These are phyloP conservation scores for Avena sativa DNA, from an alignment of 176 grass and related monocot genomes.

Conservation along the genomic window DNA sequence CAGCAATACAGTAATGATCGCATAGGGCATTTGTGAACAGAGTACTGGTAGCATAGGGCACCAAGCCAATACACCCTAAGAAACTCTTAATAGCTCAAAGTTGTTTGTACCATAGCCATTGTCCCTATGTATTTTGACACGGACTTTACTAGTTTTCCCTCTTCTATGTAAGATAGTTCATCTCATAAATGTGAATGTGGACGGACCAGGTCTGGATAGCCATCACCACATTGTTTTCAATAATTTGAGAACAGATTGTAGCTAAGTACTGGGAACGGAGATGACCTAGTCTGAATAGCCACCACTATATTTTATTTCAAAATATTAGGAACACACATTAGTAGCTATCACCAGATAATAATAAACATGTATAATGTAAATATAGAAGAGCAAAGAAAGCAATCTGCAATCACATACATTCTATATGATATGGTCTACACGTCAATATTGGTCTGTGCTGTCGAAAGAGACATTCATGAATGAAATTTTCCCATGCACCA, in stretches of 20 bases:
- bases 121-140: neutral
- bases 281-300: neutral
- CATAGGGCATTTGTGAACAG: no score
- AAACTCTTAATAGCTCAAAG: neutral
- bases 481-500: neutral
- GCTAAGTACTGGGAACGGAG: neutral
- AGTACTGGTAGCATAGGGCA: neutral
- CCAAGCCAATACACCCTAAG: neutral
- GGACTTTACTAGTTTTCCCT: neutral
- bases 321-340: neutral
- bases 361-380: neutral
- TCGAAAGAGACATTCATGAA: conserved; percentile 11
- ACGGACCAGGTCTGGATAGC: neutral
- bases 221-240: neutral
- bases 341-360: neutral
- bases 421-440: neutral
- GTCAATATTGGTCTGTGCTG: neutral
- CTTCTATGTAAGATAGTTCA: neutral
- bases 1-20: neutral
- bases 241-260: neutral
- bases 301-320: neutral
- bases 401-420: neutral
- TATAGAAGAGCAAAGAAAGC: neutral
- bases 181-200: neutral
- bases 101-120: neutral